These are phyloP conservation scores for Suillus occidentalis DNA, from an alignment of 768 basidiomycete species.

Conservation along the genomic window DNA sequence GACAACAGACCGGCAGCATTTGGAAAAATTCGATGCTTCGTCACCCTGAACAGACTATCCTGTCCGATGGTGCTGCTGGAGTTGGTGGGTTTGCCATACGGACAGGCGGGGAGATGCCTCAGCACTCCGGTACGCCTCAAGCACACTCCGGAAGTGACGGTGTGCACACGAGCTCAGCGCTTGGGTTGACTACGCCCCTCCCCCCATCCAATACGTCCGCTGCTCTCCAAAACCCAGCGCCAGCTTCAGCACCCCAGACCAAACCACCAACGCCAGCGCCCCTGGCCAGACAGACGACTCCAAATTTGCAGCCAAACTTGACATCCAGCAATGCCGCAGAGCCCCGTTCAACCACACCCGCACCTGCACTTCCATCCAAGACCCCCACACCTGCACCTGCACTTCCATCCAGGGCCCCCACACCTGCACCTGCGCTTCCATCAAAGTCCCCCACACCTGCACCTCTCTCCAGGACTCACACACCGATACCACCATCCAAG, in stretches of 20 bases:
- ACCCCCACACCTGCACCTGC: too few relatives aligned
- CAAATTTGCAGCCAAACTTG: neutral
- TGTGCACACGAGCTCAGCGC: neutral
- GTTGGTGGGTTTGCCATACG: neutral
- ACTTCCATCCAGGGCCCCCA: neutral
- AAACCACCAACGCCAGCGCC: neutral
- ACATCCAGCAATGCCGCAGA: neutral
- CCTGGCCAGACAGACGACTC: neutral
- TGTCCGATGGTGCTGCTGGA: neutral
- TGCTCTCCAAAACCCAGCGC: neutral
- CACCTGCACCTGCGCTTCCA: neutral
- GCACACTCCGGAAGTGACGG: neutral
- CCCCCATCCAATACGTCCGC: too few relatives aligned
- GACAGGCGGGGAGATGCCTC: neutral
- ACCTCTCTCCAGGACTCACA: neutral
- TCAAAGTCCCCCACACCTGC: neutral
- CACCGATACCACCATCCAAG: neutral
- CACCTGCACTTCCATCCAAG: too few relatives aligned
- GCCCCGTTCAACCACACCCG: neutral
- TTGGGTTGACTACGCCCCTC: neutral
- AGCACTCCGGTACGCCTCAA: neutral
- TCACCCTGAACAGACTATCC: constrained; percentile 8
- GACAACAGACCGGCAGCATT: neutral
- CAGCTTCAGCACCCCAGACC: neutral
- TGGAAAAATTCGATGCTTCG: neutral